Evolutionary conservation across 179 eudicot species (phyloP).

Genomic region (Silene coronaria): DNA sequence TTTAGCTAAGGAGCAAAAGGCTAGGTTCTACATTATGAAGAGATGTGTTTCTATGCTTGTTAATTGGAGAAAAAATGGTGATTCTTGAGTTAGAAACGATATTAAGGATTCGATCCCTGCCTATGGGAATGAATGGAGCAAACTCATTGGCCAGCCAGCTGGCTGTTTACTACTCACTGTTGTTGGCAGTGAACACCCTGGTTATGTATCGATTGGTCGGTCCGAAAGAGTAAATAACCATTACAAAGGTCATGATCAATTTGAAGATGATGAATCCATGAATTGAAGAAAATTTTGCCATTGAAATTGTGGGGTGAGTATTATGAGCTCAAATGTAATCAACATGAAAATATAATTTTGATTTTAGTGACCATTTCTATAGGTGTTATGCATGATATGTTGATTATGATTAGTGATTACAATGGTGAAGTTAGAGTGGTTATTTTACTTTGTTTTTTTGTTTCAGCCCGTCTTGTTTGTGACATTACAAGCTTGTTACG

Average conservation of each 20-base stretch:
- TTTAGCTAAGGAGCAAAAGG: slow-evolving; percentile 37
- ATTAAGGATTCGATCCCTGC: neutral
- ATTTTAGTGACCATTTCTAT: slow-evolving; percentile 13
- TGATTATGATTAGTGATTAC: slow-evolving; percentile 12
- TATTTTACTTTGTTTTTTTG: neutral
- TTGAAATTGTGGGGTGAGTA: slow-evolving; percentile 5
- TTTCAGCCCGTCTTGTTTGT: too few relatives aligned
- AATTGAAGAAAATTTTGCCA: slow-evolving; percentile 1
- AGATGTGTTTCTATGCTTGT: slow-evolving; percentile 42
- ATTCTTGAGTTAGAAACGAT: slow-evolving; percentile 10
- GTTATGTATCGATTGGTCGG: neutral
- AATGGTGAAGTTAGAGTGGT: slow-evolving; percentile 6
- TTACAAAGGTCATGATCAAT: neutral
- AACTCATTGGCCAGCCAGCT: too few relatives aligned
- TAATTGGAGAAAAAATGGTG: slow-evolving; percentile 30
- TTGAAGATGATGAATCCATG: neutral
- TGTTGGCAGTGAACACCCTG: neutral
- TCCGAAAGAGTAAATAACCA: too few relatives aligned
- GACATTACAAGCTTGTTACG: too few relatives aligned
- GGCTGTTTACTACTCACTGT: neutral
- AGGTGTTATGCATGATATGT: slow-evolving; percentile 7
- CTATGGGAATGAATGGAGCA: too few relatives aligned
- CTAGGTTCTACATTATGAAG: slow-evolving; percentile 34
- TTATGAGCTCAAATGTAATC: slow-evolving; percentile 16
- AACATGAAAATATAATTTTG: slow-evolving; percentile 16